These are phyloP conservation scores for Xylaria palmicola DNA, from an alignment of 495 filamentous ascomycete genomes.

Conservation along the genomic window DNA sequence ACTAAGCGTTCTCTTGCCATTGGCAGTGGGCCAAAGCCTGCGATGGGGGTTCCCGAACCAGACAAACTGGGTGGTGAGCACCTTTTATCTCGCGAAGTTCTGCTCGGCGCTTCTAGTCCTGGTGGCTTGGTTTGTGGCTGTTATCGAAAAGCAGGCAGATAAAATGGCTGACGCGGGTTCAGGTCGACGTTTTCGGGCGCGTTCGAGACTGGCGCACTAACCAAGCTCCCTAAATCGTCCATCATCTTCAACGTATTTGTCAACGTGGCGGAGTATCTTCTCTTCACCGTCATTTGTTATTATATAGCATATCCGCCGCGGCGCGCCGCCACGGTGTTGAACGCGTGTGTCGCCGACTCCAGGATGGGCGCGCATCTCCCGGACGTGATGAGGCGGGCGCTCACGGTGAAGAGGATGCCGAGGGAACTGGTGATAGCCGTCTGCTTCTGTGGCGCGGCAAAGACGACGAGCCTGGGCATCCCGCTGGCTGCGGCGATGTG, in stretches of 20 bases:
- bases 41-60: slow-evolving; percentile 49
- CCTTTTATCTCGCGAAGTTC: slow-evolving; percentile 46
- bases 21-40: slow-evolving; percentile 49
- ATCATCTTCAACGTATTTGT: slow-evolving; percentile 53
- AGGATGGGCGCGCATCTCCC: slow-evolving; percentile 20
- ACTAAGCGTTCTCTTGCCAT: slow-evolving; percentile 48
- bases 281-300: slow-evolving; percentile 51
- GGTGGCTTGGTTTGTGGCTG: slow-evolving; percentile 49
- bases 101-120: slow-evolving; percentile 47
- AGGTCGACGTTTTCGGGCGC: slow-evolving; percentile 57
- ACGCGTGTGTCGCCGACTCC: slow-evolving; percentile 24
- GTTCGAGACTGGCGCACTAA: slow-evolving; percentile 53
- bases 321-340: slow-evolving; percentile 15
- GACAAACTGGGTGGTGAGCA: slow-evolving; percentile 40
- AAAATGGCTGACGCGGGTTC: slow-evolving; percentile 2
- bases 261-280: slow-evolving; percentile 53
- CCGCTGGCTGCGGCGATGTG: slow-evolving; percentile 56
- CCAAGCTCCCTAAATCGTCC: slow-evolving; percentile 44
- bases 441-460: slow-evolving; percentile 58
- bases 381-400: slow-evolving; percentile 11
- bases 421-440: slow-evolving; percentile 52
- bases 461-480: slow-evolving; percentile 56
- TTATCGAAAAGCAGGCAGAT: background rate
- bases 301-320: slow-evolving; percentile 44
- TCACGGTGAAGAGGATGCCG: slow-evolving; percentile 40